Evolutionary conservation across 2,329 filamentous ascomycete species (phyloP).

Genomic region (Blastomyces silverae): DNA sequence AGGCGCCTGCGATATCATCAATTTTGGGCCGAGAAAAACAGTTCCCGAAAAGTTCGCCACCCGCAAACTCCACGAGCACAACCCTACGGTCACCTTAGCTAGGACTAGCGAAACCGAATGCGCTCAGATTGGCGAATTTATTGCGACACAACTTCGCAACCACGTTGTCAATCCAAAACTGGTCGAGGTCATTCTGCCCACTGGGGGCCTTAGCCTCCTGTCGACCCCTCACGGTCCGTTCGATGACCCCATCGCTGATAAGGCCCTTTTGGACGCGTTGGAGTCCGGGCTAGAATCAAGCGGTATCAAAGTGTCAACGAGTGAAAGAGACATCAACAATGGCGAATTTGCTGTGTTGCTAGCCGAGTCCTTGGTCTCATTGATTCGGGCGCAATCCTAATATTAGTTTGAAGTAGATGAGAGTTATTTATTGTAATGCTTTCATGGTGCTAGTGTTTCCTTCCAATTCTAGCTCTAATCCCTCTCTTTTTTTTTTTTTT

Average conservation of each 20-base stretch:
- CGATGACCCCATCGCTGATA: conserved; percentile 45
- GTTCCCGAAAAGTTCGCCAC: conserved; percentile 51
- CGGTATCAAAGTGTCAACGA: conserved; percentile 9
- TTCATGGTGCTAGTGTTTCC: background rate
- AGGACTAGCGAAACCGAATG: conserved; percentile 56
- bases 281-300: conserved; percentile 6
- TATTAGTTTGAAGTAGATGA: background rate
- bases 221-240: conserved; percentile 51
- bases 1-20: conserved; percentile 55
- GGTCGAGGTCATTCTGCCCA: conserved; percentile 55
- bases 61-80: conserved; percentile 57
- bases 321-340: conserved; percentile 27
- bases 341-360: conserved; percentile 26
- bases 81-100: conserved; percentile 60
- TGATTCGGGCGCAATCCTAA: conserved; percentile 18
- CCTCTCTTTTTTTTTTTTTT: no score
- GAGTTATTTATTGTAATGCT: background rate
- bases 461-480: background rate
- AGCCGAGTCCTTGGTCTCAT: conserved; percentile 24
- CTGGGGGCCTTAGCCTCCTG: conserved; percentile 56
- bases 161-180: conserved; percentile 36
- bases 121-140: conserved; percentile 48
- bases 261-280: conserved; percentile 29
- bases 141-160: conserved; percentile 48
- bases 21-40: conserved; percentile 53